Percentiles rank a stretch among this genome's conserved stretches.
These are phyloP conservation scores for Elaeagnus macrophylla DNA, from an alignment of 306 rosid species.

Conservation along the genomic window DNA sequence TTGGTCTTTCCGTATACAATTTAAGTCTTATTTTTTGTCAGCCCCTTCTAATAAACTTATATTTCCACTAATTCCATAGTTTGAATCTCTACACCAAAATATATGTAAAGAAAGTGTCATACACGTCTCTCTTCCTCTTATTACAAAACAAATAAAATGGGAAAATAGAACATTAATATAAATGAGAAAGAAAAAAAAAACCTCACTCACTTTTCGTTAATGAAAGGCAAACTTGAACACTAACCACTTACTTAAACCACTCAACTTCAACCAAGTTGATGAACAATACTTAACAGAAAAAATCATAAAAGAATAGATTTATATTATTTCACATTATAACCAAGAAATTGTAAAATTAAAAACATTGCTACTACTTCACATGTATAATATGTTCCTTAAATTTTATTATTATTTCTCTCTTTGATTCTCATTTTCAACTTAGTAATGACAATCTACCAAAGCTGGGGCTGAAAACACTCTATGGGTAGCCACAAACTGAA, in stretches of 20 bases:
- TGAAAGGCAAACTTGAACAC: slow-evolving; percentile 68
- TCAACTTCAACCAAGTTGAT: slow-evolving; percentile 29
- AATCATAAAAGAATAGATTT: slow-evolving; percentile 18
- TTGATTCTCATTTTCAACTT: slow-evolving; percentile 18
- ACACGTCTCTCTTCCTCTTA: slow-evolving; percentile 26
- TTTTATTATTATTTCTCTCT: slow-evolving; percentile 9
- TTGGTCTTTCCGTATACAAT: too few species aligned
- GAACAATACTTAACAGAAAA: neutral
- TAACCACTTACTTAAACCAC: slow-evolving; percentile 79
- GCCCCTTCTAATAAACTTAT: too few species aligned
- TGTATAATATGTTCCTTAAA: too few species aligned
- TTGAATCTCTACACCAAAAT: too few species aligned
- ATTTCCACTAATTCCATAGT: too few species aligned
- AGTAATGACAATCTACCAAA: slow-evolving; percentile 85
- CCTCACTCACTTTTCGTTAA: slow-evolving; percentile 86
- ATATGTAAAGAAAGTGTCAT: too few species aligned
- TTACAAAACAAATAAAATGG: slow-evolving; percentile 3
- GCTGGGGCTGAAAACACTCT: slow-evolving; percentile 51
- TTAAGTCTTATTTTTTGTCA: too few species aligned
- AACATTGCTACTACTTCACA: too few species aligned
- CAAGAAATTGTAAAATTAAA: too few species aligned
- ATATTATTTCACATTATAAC: too few species aligned
- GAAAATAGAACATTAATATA: neutral
- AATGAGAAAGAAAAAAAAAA: slow-evolving; percentile 30
- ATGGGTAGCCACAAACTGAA: slow-evolving; percentile 37